These are phyloP conservation scores for Wickerhamomyces subpelliculosus DNA, from an alignment of 805 yeast genomes.

Conservation along the genomic window DNA sequence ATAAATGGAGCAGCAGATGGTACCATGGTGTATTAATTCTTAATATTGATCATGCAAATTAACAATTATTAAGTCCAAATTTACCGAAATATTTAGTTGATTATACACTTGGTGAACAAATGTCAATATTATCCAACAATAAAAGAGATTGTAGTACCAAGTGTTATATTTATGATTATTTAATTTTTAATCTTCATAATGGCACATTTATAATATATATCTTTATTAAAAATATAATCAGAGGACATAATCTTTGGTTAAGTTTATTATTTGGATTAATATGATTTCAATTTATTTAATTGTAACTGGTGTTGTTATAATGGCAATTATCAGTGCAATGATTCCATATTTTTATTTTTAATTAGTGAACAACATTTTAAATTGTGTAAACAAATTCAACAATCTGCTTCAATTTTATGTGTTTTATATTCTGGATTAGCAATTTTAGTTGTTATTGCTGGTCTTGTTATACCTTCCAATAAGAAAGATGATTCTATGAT, in stretches of 20 bases:
- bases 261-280: conserved; percentile 42
- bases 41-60: conserved; percentile 24
- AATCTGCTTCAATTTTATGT: conserved; percentile 43
- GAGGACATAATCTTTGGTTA: conserved; percentile 58
- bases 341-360: conserved; percentile 54
- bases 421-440: conserved; percentile 49
- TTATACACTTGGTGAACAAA: conserved; percentile 34
- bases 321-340: conserved; percentile 61
- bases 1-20: conserved; percentile 42
- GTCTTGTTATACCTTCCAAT: conserved; percentile 53
- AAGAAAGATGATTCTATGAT: conserved; percentile 37
- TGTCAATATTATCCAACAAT: conserved; percentile 42
- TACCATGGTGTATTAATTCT: conserved; percentile 39
- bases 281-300: conserved; percentile 46
- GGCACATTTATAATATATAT: conserved; percentile 36
- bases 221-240: conserved; percentile 22
- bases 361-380: conserved; percentile 35
- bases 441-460: conserved; percentile 37
- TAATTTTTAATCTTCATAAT: conserved; percentile 38
- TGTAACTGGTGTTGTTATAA: conserved; percentile 52
- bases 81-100: conserved; percentile 35
- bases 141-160: conserved; percentile 49
- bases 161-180: conserved; percentile 43
- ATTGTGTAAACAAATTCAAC: conserved; percentile 48
- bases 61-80: conserved; percentile 27